A percentile compares a stretch with the other conserved stretches of the same genome.
Conservation (phyloP, 208 protist species). For the Leptomonas seymouri region DNA sequence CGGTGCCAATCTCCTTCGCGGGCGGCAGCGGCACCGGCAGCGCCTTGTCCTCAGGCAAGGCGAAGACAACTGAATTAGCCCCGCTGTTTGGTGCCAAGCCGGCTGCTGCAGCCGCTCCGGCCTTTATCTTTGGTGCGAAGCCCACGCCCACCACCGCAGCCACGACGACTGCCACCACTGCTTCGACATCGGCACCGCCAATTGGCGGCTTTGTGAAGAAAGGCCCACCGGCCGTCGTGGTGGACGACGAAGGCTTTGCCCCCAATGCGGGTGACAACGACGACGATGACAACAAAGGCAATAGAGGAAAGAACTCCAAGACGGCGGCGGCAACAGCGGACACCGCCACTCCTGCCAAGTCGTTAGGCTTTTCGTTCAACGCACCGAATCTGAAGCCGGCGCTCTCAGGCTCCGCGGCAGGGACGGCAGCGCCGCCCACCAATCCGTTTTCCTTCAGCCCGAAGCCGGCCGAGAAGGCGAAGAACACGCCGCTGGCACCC, state of each 20-base stretch:
- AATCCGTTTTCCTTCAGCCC: slow-evolving; percentile 16
- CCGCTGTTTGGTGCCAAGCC: slow-evolving; percentile 17
- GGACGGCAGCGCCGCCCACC: neutral
- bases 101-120: neutral
- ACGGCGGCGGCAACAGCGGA: neutral
- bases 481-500: neutral
- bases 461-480: slow-evolving; percentile 2
- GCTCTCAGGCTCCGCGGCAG: neutral
- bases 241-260: slow-evolving; percentile 62
- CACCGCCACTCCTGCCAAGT: neutral
- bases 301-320: neutral
- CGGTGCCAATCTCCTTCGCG: slow-evolving; percentile 16
- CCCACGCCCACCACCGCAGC: neutral
- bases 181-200: neutral
- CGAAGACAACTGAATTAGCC: neutral
- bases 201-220: slow-evolving; percentile 30
- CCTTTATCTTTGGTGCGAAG: slow-evolving; percentile 1
- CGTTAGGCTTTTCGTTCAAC: neutral
- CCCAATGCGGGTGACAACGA: slow-evolving; percentile 46
- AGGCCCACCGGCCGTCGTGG: slow-evolving; percentile 29
- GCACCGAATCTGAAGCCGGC: neutral
- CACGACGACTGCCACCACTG: neutral
- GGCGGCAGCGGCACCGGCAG: neutral
- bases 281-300: slow-evolving; percentile 43
- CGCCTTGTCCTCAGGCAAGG: slow-evolving; percentile 3